These are phyloP conservation scores for Apiospora saccharicola DNA, from an alignment of 2,329 filamentous ascomycete species.

Conservation along the genomic window DNA sequence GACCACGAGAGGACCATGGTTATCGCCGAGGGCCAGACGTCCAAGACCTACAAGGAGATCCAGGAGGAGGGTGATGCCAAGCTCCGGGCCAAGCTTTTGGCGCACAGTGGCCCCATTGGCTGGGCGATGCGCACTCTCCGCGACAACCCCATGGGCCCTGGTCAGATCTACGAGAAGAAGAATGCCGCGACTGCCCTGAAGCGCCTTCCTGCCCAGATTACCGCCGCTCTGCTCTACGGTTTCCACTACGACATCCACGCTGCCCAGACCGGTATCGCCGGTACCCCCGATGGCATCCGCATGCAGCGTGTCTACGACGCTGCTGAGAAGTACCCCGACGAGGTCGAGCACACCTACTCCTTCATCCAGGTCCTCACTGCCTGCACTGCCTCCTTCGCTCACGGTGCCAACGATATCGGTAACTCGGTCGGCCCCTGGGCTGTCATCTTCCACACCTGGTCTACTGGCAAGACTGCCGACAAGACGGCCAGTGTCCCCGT, in stretches of 20 bases:
- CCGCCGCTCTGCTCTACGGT: conserved; percentile 73
- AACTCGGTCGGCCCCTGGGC: conserved; percentile 76
- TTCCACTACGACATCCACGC: conserved; percentile 84
- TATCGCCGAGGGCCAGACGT: conserved; percentile 55
- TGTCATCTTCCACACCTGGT: conserved; percentile 73
- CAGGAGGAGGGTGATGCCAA: conserved; percentile 62
- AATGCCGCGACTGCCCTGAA: conserved; percentile 71
- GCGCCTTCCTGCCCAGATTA: conserved; percentile 73
- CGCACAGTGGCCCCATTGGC: conserved; percentile 72
- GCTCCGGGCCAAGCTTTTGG: conserved; percentile 69
- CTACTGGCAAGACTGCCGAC: conserved; percentile 65
- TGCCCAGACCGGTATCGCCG: conserved; percentile 73
- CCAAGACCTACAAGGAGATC: conserved; percentile 66
- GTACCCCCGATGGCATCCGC: conserved; percentile 76
- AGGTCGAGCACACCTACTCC: conserved; percentile 74
- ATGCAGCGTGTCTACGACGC: conserved; percentile 73
- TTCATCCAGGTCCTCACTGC: conserved; percentile 73
- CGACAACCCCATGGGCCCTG: conserved; percentile 75
- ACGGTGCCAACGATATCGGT: conserved; percentile 80
- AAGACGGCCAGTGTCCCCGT: conserved; percentile 72
- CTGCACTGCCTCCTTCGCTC: conserved; percentile 76
- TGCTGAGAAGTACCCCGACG: conserved; percentile 72
- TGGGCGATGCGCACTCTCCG: conserved; percentile 84
- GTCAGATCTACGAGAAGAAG: conserved; percentile 75
- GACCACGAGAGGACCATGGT: conserved; percentile 54